phyloP scores from a whole-genome alignment of 2,329 filamentous ascomycete genomes.

The Ceratocystiopsis brevicomis region DNA sequence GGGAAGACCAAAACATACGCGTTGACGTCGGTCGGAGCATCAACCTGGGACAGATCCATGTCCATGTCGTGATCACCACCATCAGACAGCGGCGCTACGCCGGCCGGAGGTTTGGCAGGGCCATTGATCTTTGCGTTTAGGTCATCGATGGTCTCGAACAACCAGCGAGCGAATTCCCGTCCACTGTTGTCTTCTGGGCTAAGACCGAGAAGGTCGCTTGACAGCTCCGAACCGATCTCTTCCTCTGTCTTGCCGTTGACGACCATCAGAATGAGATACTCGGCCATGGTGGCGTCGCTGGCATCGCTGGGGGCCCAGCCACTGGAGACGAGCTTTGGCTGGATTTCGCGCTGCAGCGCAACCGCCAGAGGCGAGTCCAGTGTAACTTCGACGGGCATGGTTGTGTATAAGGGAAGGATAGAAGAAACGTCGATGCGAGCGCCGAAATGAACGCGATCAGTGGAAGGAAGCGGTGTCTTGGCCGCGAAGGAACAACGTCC shows the following conservation, averaged over 20 bases:
- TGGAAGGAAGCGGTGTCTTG: too few species aligned
- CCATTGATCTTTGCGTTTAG: slow-evolving; percentile 47
- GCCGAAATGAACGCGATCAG: neutral
- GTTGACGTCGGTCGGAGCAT: slow-evolving; percentile 28
- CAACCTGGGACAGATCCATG: slow-evolving; percentile 40
- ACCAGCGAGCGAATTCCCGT: slow-evolving; percentile 70
- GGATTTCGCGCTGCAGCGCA: slow-evolving; percentile 63
- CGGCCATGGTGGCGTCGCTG: slow-evolving; percentile 68
- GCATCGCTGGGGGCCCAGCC: slow-evolving; percentile 70
- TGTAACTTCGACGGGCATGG: slow-evolving; percentile 61
- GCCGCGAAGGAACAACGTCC: too few species aligned
- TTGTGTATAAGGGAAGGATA: slow-evolving; percentile 9
- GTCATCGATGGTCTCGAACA: slow-evolving; percentile 69
- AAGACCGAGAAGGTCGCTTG: slow-evolving; percentile 68
- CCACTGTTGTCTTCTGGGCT: slow-evolving; percentile 68
- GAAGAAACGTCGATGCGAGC: neutral
- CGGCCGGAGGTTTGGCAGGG: slow-evolving; percentile 2
- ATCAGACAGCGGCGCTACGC: slow-evolving; percentile 7
- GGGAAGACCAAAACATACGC: slow-evolving; percentile 27
- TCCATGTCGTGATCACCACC: slow-evolving; percentile 42
- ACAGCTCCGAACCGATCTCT: slow-evolving; percentile 73
- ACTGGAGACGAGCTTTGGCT: slow-evolving; percentile 79
- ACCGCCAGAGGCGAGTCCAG: slow-evolving; percentile 69
- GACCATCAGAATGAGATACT: slow-evolving; percentile 96
- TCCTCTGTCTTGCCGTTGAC: slow-evolving; percentile 86